Evolutionary conservation across 352 stramenopile species (phyloP).

Genomic region (Pythium apleroticum): DNA sequence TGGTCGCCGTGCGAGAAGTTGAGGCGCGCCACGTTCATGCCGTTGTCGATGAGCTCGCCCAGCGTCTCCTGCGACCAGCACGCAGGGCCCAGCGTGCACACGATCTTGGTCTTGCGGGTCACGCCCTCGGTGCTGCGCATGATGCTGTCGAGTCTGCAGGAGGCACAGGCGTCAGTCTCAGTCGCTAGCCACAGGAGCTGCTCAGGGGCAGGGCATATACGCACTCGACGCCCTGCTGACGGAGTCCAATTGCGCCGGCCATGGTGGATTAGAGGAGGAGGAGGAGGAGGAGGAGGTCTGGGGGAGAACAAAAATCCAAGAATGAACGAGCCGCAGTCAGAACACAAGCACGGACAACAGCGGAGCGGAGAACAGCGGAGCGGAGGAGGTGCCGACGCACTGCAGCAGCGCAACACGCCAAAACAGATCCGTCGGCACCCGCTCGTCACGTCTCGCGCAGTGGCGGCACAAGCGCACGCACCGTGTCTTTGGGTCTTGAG

Average conservation of each 20-base stretch:
- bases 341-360: neutral
- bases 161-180: neutral
- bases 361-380: neutral
- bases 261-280: slow-evolving; percentile 21
- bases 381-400: too few relatives aligned
- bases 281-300: slow-evolving; percentile 8
- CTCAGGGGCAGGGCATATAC: too few relatives aligned
- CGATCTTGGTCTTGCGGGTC: slow-evolving; percentile 89
- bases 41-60: slow-evolving; percentile 83
- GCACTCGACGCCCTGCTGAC: slow-evolving; percentile 44
- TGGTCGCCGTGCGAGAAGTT: slow-evolving; percentile 99
- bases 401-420: neutral
- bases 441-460: neutral
- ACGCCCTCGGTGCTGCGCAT: slow-evolving; percentile 46
- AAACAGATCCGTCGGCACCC: too few relatives aligned
- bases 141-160: slow-evolving; percentile 51
- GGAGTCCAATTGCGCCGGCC: slow-evolving; percentile 49
- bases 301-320: slow-evolving; percentile 6
- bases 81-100: slow-evolving; percentile 88
- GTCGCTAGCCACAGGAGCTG: too few relatives aligned
- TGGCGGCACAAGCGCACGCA: neutral
- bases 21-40: slow-evolving; percentile 97
- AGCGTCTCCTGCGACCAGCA: slow-evolving; percentile 95
- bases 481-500: slow-evolving; percentile 11
- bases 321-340: slow-evolving; percentile 3